These are phyloP conservation scores for Ambrosiella cleistominuta DNA, from an alignment of 2,329 filamentous ascomycete genomes.

Conservation along the genomic window DNA sequence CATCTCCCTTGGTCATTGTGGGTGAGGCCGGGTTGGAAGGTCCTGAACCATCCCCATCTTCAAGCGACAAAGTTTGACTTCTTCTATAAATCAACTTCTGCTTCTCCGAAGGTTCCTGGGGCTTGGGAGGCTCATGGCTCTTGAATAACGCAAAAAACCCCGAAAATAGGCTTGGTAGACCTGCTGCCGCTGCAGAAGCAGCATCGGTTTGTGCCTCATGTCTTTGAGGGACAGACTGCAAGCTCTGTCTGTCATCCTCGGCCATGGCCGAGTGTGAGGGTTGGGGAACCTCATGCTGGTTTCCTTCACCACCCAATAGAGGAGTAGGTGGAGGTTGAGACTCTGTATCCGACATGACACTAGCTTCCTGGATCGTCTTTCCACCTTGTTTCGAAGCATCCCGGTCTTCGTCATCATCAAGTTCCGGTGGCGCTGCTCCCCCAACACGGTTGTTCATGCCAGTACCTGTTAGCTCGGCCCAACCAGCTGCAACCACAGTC, in stretches of 20 bases:
- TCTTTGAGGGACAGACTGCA: conserved; percentile 27
- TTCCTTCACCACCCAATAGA: conserved; percentile 17
- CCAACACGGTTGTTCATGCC: conserved; percentile 33
- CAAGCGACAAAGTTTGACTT: conserved; percentile 49
- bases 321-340: conserved; percentile 20
- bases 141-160: conserved; percentile 61
- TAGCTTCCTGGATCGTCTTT: neutral
- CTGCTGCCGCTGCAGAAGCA: conserved; percentile 14
- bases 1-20: conserved; percentile 16
- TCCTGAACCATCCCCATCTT: neutral
- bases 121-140: conserved; percentile 32
- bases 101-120: conserved; percentile 35
- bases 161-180: conserved; percentile 30
- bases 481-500: conserved; percentile 83
- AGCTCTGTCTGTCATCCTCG: conserved; percentile 46
- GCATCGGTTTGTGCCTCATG: conserved; percentile 14
- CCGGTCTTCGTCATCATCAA: conserved; percentile 17
- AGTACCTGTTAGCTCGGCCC: conserved; percentile 74
- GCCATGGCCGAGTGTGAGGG: conserved; percentile 47
- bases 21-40: conserved; percentile 6
- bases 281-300: conserved; percentile 48
- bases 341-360: neutral
- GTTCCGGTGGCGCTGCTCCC: conserved; percentile 26
- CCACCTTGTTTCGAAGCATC: neutral
- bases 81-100: conserved; percentile 56